A percentile compares a stretch with the other conserved stretches of the same genome.
phyloP scores from a whole-genome alignment of 2,329 filamentous ascomycete species.

The Cercospora brassicicola region DNA sequence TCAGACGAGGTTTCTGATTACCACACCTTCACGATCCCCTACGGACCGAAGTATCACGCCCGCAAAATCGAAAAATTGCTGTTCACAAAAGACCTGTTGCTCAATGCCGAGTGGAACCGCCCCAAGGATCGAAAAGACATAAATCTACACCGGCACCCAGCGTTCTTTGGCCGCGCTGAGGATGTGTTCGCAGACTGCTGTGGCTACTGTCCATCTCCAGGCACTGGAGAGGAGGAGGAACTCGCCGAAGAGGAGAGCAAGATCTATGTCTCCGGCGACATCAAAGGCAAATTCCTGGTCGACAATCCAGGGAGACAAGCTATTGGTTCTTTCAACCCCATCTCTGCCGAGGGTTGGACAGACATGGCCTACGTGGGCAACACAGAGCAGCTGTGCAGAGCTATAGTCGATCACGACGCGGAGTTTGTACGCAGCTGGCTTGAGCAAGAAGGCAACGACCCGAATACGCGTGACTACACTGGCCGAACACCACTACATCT shows the following conservation, averaged over 20 bases:
- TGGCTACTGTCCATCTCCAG: constrained; percentile 69
- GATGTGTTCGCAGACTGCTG: constrained; percentile 81
- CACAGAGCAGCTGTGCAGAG: constrained; percentile 73
- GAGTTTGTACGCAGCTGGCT: constrained; percentile 71
- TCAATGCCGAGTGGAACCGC: constrained; percentile 87
- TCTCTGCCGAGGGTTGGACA: constrained; percentile 82
- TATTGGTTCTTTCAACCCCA: constrained; percentile 73
- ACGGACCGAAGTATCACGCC: constrained; percentile 57
- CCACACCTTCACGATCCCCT: constrained; percentile 65
- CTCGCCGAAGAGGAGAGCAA: constrained; percentile 70
- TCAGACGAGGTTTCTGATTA: constrained; percentile 77
- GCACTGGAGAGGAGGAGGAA: constrained; percentile 70
- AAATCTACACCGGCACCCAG: constrained; percentile 78
- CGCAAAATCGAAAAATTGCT: constrained; percentile 78
- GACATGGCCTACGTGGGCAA: constrained; percentile 88
- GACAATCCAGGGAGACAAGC: constrained; percentile 79
- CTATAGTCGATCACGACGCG: constrained; percentile 72
- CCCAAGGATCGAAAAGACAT: constrained; percentile 67
- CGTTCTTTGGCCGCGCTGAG: constrained; percentile 74
- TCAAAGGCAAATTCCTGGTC: constrained; percentile 64
- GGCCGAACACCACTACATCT: constrained; percentile 78
- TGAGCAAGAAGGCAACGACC: constrained; percentile 65
- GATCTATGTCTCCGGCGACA: constrained; percentile 71
- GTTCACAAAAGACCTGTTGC: constrained; percentile 75
- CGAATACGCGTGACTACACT: constrained; percentile 73